A percentile compares a stretch with the other conserved stretches of the same genome.
Evolutionary conservation across 1,284 basidiomycete species (phyloP).

Genomic region (Ceratobasidium sp.): DNA sequence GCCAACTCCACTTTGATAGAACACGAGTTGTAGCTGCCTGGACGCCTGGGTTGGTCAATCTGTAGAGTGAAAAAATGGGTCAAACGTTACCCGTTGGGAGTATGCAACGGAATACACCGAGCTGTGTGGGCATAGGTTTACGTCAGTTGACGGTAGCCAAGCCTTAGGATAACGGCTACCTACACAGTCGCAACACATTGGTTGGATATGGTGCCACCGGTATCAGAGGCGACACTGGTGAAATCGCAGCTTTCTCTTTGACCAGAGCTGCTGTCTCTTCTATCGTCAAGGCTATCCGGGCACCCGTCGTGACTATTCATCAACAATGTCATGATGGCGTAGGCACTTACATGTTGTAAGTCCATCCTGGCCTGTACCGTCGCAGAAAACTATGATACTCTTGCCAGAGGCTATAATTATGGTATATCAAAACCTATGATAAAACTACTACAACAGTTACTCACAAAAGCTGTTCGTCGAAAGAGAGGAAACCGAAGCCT

Average conservation of each 20-base stretch:
- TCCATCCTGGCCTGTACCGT: slow-evolving; percentile 40
- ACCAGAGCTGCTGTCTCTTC: slow-evolving; percentile 11
- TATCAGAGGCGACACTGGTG: neutral
- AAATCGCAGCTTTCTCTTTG: slow-evolving; percentile 9
- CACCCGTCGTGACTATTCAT: neutral
- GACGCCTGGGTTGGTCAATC: neutral
- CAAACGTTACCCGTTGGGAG: slow-evolving; percentile 5
- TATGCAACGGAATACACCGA: slow-evolving; percentile 23
- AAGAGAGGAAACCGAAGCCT: neutral
- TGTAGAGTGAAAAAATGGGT: neutral
- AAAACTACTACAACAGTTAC: neutral
- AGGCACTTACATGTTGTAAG: slow-evolving; percentile 30
- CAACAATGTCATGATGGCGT: neutral
- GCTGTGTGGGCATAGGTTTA: slow-evolving; percentile 6
- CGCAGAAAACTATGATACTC: slow-evolving; percentile 40
- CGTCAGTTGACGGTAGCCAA: neutral
- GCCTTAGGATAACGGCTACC: neutral
- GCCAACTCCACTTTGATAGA: slow-evolving; percentile 46
- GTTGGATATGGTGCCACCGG: slow-evolving; percentile 22
- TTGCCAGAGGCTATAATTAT: slow-evolving; percentile 13
- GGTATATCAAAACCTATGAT: neutral
- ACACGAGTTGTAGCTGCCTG: slow-evolving; percentile 44
- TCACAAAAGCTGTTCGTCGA: neutral
- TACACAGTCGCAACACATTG: slow-evolving; percentile 38
- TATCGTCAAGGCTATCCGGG: neutral